Evolutionary conservation across 768 basidiomycete genomes (phyloP).

Genomic region (Candolleomyces aberdarensis): DNA sequence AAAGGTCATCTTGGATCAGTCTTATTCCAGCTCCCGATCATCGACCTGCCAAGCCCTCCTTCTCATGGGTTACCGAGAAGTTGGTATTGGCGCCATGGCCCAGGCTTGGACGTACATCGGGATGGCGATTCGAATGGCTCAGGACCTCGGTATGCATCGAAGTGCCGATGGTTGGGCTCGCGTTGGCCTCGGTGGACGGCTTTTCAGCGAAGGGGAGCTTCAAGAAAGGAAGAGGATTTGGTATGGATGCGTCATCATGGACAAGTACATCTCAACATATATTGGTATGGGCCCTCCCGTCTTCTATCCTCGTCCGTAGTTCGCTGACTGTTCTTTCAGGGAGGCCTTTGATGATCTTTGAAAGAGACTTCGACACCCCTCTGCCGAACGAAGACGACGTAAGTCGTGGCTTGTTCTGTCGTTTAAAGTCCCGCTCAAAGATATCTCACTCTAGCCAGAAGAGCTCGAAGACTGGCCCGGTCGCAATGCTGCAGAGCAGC

Average conservation of each 20-base stretch:
- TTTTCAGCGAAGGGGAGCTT: constrained; percentile 62
- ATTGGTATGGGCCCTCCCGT: constrained; percentile 46
- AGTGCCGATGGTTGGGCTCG: constrained; percentile 76
- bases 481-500: constrained; percentile 26
- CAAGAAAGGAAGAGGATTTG: constrained; percentile 72
- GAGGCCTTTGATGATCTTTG: constrained; percentile 71
- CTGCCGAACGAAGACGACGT: constrained; percentile 63
- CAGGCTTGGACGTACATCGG: constrained; percentile 85
- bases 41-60: constrained; percentile 78
- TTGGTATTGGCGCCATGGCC: constrained; percentile 88
- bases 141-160: constrained; percentile 82
- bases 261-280: constrained; percentile 76
- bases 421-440: constrained; percentile 3
- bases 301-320: constrained; percentile 4
- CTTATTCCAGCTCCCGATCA: constrained; percentile 69
- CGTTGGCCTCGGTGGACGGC: constrained; percentile 46
- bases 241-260: constrained; percentile 77
- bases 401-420: constrained; percentile 11
- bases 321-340: constrained; percentile 31
- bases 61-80: constrained; percentile 79
- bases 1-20: constrained; percentile 59
- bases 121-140: constrained; percentile 91
- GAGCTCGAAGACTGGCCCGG: constrained; percentile 54
- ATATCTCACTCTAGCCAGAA: constrained; percentile 44
- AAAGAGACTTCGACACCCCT: constrained; percentile 72